Evolutionary conservation across 176 grass and related monocot species (phyloP).

Genomic region (Carex kokanica): DNA sequence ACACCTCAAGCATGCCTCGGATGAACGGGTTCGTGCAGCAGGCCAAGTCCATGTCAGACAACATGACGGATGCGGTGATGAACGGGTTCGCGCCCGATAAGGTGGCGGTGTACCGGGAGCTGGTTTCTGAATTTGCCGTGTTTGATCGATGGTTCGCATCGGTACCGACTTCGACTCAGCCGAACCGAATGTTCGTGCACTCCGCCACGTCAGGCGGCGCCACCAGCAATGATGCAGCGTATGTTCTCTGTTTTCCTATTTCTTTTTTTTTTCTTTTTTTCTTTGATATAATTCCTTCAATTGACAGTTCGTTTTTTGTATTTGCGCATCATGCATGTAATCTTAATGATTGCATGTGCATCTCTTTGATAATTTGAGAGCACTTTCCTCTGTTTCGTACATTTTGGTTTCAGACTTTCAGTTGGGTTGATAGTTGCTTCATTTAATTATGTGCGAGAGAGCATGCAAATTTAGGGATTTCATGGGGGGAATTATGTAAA

Average conservation of each 20-base stretch:
- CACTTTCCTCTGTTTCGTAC: background rate
- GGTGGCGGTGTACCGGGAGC: constrained; percentile 75
- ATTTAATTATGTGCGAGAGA: background rate
- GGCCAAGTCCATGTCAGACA: constrained; percentile 48
- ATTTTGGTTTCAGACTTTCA: background rate
- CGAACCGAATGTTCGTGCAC: constrained; percentile 88
- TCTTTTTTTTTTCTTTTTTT: background rate
- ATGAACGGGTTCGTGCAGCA: constrained; percentile 97
- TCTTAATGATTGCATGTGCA: background rate
- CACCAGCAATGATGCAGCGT: constrained; percentile 69
- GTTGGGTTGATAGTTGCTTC: background rate
- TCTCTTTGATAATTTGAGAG: no score
- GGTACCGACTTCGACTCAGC: constrained; percentile 83
- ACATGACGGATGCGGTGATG: constrained; percentile 83
- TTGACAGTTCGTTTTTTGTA: background rate
- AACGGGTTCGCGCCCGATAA: constrained; percentile 69
- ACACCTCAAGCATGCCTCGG: constrained; percentile 31
- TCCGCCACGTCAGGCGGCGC: constrained; percentile 77
- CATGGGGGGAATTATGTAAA: background rate
- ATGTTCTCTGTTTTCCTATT: background rate
- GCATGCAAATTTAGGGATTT: background rate
- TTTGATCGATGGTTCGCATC: constrained; percentile 94
- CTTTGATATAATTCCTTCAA: background rate
- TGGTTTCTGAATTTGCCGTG: constrained; percentile 81
- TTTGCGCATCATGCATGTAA: background rate